A percentile compares a stretch with the other conserved stretches of the same genome.
Evolutionary conservation across 2,329 filamentous ascomycete species (phyloP).

Genomic region (Calonectria pteridis): DNA sequence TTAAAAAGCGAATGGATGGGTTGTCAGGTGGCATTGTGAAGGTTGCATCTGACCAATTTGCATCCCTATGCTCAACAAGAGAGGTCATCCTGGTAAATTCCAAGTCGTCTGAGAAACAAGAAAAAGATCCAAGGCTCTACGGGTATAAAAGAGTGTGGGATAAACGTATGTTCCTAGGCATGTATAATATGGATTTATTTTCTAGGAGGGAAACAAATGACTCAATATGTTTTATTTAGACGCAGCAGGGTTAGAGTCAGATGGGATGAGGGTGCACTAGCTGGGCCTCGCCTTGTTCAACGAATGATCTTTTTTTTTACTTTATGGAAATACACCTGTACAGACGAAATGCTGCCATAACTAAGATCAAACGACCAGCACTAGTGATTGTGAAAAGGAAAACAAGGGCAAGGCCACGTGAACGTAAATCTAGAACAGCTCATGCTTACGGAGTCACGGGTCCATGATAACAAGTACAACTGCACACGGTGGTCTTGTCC

Average conservation of each 20-base stretch:
- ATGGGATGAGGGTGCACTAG: constrained; percentile 3
- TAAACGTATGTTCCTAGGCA: constrained; percentile 13
- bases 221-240: constrained; percentile 26
- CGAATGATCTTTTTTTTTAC: constrained; percentile 5
- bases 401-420: not conserved
- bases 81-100: not conserved
- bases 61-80: not conserved
- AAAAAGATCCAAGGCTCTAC: not conserved
- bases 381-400: not conserved
- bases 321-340: constrained; percentile 3
- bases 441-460: not conserved
- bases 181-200: constrained; percentile 34
- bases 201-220: not conserved
- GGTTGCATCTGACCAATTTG: not conserved
- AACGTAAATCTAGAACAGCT: not conserved
- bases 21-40: not conserved
- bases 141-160: not conserved
- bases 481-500: not conserved
- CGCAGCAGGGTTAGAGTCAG: constrained; percentile 29
- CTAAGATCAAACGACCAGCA: not conserved
- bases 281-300: constrained; percentile 7
- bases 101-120: not conserved
- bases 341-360: not conserved
- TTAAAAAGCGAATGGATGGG: not conserved
- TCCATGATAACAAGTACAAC: not conserved